Base-by-base conservation (phyloP, 2,329 filamentous ascomycete species). In the Xylaria sp. region DNA sequence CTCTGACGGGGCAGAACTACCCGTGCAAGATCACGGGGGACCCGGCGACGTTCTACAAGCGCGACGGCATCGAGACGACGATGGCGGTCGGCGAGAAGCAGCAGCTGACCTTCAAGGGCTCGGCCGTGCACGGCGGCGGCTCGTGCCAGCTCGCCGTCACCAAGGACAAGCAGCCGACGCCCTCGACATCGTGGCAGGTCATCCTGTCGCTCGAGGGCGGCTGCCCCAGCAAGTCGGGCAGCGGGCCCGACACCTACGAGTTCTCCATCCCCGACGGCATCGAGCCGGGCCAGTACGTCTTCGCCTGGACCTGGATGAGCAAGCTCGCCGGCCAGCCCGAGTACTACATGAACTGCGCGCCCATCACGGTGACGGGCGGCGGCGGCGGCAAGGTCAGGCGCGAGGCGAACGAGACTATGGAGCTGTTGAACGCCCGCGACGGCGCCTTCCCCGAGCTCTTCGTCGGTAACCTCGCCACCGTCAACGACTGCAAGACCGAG, bases 231-330 rank as follows among this genome's bases (percentile, higher is more conserved):
- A 68, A 68, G 37, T 78, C 66, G 16, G 69, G 70, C 11, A 59
- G 63, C 2, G 72, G 74, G 13, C 70, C 77, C 4, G 72, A 75
- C 50, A 69, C 70, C 0, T 88, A 83, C 72, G 69, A 80, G 45
- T 89, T 82, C 72, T 76, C 69, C 1, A 80, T 91, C 39, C 88
- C 88, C 0, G 73, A 79, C 0, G 79, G 76, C 9, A 75, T 91
- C 21, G 77, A 79, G 5, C 74, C 83, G 13, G 88, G 88, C 8
- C 77, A 86, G 34, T 87, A 85, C 44, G 85, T 83, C 0, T 78
- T 91, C 18, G 84, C 86, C 2, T 91, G 88, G 88, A 86, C 87
- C 2, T 91, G 89, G 89, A 81, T 89, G 68, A 90, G 89, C 44
- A 87, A 85, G 48, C 66, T 89, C 21, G 58, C 64, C 1, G 89